Conservation (phyloP, 2,329 filamentous ascomycete genomes). For the Aschersonia sp. region DNA sequence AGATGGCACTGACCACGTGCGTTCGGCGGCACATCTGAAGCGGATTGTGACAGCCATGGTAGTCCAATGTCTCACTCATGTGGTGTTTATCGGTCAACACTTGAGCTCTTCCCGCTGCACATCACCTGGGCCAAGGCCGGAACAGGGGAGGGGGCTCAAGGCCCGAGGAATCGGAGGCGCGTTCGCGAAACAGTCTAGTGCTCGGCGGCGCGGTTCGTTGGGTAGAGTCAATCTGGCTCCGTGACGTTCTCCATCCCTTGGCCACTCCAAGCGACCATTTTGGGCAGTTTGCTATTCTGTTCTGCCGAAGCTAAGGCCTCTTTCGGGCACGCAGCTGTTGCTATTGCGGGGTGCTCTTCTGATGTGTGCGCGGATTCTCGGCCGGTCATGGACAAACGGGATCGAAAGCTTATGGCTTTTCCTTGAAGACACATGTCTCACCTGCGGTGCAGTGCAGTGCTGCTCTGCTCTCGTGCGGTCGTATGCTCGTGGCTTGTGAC, state of each 20-base stretch:
- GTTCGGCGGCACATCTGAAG: background rate
- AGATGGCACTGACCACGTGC: conserved; percentile 2
- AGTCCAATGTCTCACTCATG: background rate
- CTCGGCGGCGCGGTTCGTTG: background rate
- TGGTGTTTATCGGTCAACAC: background rate
- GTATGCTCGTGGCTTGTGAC: background rate
- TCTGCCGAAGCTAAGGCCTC: too few species aligned
- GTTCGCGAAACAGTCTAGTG: background rate
- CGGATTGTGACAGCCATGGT: background rate
- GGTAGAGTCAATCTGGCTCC: background rate
- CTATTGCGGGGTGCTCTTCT: too few species aligned
- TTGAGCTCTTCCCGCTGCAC: background rate
- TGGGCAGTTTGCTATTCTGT: too few species aligned
- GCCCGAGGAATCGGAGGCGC: background rate
- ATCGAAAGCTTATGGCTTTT: background rate
- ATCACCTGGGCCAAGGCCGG: too few species aligned
- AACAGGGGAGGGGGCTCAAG: background rate
- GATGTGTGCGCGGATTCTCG: background rate
- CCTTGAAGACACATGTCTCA: background rate
- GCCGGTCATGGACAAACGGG: background rate
- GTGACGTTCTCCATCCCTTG: background rate
- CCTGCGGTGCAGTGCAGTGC: background rate
- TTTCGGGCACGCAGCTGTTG: too few species aligned
- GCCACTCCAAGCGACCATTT: background rate
- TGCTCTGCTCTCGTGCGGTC: background rate